phyloP scores from a whole-genome alignment of 2,329 filamentous ascomycete species.

The Talaromyces sp. region DNA sequence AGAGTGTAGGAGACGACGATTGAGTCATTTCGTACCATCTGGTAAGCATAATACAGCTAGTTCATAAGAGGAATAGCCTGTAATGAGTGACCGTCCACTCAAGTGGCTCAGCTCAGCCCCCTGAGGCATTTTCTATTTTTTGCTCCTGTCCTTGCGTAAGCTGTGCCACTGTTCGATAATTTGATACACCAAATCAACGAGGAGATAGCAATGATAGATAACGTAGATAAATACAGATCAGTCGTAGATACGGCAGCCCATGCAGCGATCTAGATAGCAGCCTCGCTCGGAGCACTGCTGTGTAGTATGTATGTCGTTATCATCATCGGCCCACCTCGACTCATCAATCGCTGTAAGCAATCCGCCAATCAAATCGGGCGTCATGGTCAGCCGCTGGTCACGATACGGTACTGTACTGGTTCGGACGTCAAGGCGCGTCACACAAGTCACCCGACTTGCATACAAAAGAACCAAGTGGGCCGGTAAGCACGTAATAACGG shows the following conservation, averaged over 20 bases:
- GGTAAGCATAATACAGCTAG: background rate
- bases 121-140: conserved; percentile 14
- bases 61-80: background rate
- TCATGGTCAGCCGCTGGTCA: conserved; percentile 19
- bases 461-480: conserved; percentile 26
- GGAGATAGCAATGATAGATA: background rate
- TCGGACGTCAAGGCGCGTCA: conserved; percentile 25
- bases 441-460: conserved; percentile 29
- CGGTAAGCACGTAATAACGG: conserved; percentile 28
- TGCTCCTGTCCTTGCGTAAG: background rate
- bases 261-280: background rate
- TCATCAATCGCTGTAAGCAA: background rate
- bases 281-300: too few relatives aligned
- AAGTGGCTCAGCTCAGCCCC: conserved; percentile 13
- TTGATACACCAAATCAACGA: background rate
- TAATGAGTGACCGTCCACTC: background rate
- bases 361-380: background rate
- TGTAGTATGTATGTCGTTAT: conserved; percentile 1
- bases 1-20: background rate
- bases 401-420: conserved; percentile 25
- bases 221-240: background rate
- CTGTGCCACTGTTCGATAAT: background rate
- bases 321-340: background rate
- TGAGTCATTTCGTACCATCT: background rate
- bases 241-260: background rate